These are phyloP conservation scores for Raphanus hybrid DNA, from an alignment of 441 rosid genomes.

Conservation along the genomic window DNA sequence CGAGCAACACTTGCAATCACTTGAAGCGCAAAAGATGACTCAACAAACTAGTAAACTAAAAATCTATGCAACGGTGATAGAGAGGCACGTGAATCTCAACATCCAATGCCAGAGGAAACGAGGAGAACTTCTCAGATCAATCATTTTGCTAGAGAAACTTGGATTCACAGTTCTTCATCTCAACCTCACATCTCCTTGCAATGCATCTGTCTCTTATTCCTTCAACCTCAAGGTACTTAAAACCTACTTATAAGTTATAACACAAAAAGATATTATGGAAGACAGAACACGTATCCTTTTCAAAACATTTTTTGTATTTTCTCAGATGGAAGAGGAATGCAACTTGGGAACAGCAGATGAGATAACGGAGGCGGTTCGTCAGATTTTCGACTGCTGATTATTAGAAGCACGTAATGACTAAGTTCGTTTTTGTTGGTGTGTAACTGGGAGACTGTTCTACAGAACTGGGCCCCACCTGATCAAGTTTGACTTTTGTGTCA, in stretches of 20 bases:
- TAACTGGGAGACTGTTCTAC: slow-evolving; percentile 32
- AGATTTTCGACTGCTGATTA: slow-evolving; percentile 55
- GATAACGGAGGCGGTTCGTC: slow-evolving; percentile 68
- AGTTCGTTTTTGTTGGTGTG: too few relatives aligned
- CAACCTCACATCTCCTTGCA: slow-evolving; percentile 61
- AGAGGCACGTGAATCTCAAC: slow-evolving; percentile 75
- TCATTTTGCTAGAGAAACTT: slow-evolving; percentile 67
- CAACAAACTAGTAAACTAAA: slow-evolving; percentile 48
- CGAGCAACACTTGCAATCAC: slow-evolving; percentile 70
- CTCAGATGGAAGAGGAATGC: slow-evolving; percentile 86
- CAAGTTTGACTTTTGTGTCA: slow-evolving; percentile 27
- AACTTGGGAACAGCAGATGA: slow-evolving; percentile 74
- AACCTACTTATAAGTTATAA: too few relatives aligned
- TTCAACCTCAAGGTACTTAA: slow-evolving; percentile 83
- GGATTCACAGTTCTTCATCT: slow-evolving; percentile 79
- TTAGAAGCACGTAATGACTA: too few relatives aligned
- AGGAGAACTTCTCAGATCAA: slow-evolving; percentile 75
- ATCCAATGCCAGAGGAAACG: slow-evolving; percentile 60
- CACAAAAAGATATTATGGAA: not conserved
- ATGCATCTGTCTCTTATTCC: slow-evolving; percentile 61
- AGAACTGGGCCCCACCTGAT: slow-evolving; percentile 13
- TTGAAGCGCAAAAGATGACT: slow-evolving; percentile 59
- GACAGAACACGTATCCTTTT: not conserved
- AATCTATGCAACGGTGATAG: slow-evolving; percentile 67
- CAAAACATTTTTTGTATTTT: not conserved